Evolutionary conservation across 441 rosid species (phyloP).

Genomic region (Sinapis alba): DNA sequence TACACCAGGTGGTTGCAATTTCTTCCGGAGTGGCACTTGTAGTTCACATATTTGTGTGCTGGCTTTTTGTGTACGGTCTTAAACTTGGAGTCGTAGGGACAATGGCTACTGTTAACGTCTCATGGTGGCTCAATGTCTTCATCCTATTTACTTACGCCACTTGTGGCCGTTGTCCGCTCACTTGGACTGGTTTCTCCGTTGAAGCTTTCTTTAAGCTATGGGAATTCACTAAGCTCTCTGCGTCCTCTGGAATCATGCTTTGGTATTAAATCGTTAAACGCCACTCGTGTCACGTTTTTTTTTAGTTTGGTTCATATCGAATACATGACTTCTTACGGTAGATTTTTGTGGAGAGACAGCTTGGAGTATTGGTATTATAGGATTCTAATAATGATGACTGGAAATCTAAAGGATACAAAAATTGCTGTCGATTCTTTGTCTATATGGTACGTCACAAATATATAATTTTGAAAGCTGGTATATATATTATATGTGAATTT

Average conservation of each 20-base stretch:
- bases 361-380: slow-evolving; percentile 77
- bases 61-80: slow-evolving; percentile 55
- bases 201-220: slow-evolving; percentile 68
- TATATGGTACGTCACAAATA: slow-evolving; percentile 49
- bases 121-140: slow-evolving; percentile 64
- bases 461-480: not conserved
- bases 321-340: slow-evolving; percentile 14
- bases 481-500: not conserved
- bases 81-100: slow-evolving; percentile 64
- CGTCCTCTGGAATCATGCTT: slow-evolving; percentile 82
- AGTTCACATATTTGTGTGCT: slow-evolving; percentile 53
- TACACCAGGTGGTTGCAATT: slow-evolving; percentile 48
- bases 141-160: slow-evolving; percentile 46
- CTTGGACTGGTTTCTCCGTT: slow-evolving; percentile 75
- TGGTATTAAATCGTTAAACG: slow-evolving; percentile 42
- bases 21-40: slow-evolving; percentile 42
- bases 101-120: slow-evolving; percentile 56
- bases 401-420: slow-evolving; percentile 59
- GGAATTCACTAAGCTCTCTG: slow-evolving; percentile 70
- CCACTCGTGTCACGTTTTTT: not conserved
- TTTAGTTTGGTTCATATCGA: not conserved
- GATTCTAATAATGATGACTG: slow-evolving; percentile 68
- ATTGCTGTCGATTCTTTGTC: slow-evolving; percentile 69
- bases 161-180: slow-evolving; percentile 62
- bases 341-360: slow-evolving; percentile 36